Evolutionary conservation across 2,329 filamentous ascomycete genomes (phyloP).

Genomic region (Balansia obtecta): DNA sequence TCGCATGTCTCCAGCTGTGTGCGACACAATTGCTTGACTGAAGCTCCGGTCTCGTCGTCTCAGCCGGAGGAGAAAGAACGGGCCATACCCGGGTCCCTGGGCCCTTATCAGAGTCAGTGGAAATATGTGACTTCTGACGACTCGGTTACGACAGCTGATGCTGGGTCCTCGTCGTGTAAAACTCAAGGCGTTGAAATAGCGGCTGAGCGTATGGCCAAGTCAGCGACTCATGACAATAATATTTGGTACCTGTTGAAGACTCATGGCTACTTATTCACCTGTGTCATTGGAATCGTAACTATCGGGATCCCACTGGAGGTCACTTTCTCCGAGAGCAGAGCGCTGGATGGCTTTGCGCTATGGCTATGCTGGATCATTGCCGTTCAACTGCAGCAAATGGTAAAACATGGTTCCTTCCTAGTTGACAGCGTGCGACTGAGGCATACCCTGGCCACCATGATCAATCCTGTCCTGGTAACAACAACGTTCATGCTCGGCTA

Average conservation of each 20-base stretch:
- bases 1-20: not conserved
- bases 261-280: conserved; percentile 17
- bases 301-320: conserved; percentile 30
- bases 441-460: conserved; percentile 24
- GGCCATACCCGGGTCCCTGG: not conserved
- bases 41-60: not conserved
- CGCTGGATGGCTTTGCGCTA: conserved; percentile 33
- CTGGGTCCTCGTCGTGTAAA: not conserved
- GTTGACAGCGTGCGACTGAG: conserved; percentile 10
- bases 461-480: conserved; percentile 36
- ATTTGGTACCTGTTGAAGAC: conserved; percentile 6
- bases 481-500: conserved; percentile 33
- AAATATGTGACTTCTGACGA: conserved; percentile 2
- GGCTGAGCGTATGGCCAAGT: not conserved
- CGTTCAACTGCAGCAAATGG: conserved; percentile 23
- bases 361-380: conserved; percentile 36
- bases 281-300: conserved; percentile 19
- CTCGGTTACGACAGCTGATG: not conserved
- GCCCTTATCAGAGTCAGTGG: not conserved
- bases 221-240: not conserved
- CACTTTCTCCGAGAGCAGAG: conserved; percentile 18
- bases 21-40: not conserved
- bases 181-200: not conserved
- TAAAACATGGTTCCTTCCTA: conserved; percentile 16
- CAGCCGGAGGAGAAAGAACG: not conserved